Evolutionary conservation across 805 yeast species (phyloP), one percentile per base, ranked within the genome.

Genomic region (Candida boidinii): DNA sequence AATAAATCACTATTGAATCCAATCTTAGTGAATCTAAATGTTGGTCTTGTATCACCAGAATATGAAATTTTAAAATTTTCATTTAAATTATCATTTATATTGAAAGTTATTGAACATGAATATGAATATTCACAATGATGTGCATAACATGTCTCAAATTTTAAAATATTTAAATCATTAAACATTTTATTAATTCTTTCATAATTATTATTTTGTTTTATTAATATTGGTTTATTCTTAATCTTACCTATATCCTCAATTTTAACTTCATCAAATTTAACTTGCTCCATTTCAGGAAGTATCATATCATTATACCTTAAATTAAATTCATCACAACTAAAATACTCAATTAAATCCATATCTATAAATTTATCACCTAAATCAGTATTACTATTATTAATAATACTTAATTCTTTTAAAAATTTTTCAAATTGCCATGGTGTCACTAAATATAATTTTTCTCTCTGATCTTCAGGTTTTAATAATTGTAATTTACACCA

Each of bases 41-140:
- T 78, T 1, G 98, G 98, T 46, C 96, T 72, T 0, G 97, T 85
- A 51, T 92, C 99, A 10, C 98, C 98, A 2, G 96, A 86, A 52
- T 84, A 92, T 1, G 96, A 79, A 1, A 88, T 64, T 44, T 73
- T 80, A 62, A 86, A 86, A 7, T 39, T 28, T 17, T 44, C 44
- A 2, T 28, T 25, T 13, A 37, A 3, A 5, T 32, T 11, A 10
- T 16, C 29, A 8, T 35, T 34, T 6, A 62, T 45, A 7, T 54
- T 55, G 34, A 80, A 70, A 2, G 66, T 51, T 9, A 88, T 63
- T 0, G 73, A 53, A 26, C 77, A 70, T 13, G 82, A 74, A 53
- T 87, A 90, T 1, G 97, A 73, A 74, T 79, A 74, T 17, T 73
- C 73, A 54, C 96, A 87, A 53, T 92, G 99, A 14, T 68, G 64